phyloP scores from a whole-genome alignment of 257 asterid species.

The Paulownia fortunei region DNA sequence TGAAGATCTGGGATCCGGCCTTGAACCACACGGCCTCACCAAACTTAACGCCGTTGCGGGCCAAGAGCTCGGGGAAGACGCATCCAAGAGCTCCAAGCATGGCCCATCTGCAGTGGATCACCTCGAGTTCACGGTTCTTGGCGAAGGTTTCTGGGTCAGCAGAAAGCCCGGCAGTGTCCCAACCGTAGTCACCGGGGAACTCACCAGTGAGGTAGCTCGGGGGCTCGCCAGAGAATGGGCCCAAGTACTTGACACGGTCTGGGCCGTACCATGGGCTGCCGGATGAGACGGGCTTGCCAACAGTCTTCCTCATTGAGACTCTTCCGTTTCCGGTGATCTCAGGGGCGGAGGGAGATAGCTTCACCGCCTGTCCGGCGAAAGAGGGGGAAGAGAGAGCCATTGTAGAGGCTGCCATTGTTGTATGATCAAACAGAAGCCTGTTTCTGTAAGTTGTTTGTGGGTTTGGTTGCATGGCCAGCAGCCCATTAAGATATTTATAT shows the following conservation, averaged over 20 bases:
- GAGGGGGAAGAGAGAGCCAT: constrained; percentile 68
- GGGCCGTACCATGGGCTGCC: constrained; percentile 55
- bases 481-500: not conserved
- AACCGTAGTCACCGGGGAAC: constrained; percentile 57
- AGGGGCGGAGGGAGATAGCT: constrained; percentile 43
- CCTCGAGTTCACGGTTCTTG: constrained; percentile 57
- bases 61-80: constrained; percentile 70
- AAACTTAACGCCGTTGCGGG: constrained; percentile 69
- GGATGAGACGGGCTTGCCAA: constrained; percentile 41
- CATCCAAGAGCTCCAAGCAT: no score
- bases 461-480: not conserved
- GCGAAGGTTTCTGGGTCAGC: constrained; percentile 56
- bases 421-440: not conserved
- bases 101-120: constrained; percentile 65
- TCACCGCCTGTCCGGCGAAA: constrained; percentile 53
- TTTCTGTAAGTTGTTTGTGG: not conserved
- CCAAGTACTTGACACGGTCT: constrained; percentile 48
- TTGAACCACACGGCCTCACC: constrained; percentile 64
- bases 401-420: constrained; percentile 53
- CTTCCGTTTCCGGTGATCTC: constrained; percentile 49
- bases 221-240: constrained; percentile 54
- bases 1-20: constrained; percentile 66
- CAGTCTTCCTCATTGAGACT: constrained; percentile 50
- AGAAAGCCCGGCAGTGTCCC: constrained; percentile 57
- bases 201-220: constrained; percentile 55